These are phyloP conservation scores for Orbilia brochopaga DNA, from an alignment of 2,329 filamentous ascomycete genomes.

Conservation along the genomic window DNA sequence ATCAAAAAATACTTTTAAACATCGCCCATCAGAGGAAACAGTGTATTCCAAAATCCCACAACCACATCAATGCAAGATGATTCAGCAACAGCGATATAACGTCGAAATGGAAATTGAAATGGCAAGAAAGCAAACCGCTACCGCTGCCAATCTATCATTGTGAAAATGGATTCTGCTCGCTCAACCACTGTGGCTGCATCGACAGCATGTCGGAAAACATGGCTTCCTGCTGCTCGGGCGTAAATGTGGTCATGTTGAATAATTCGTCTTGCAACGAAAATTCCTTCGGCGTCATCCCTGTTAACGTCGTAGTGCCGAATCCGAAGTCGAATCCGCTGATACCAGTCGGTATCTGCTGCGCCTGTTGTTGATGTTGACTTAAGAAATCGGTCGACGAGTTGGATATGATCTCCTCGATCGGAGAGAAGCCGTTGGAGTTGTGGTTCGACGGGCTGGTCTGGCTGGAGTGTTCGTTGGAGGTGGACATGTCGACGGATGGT, in stretches of 20 bases:
- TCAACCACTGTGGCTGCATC: constrained; percentile 46
- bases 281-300: constrained; percentile 43
- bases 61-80: background rate
- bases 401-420: constrained; percentile 36
- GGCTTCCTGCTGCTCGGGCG: constrained; percentile 39
- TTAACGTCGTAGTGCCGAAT: constrained; percentile 1
- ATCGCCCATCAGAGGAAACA: background rate
- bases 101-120: background rate
- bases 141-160: background rate
- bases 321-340: constrained; percentile 36
- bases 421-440: constrained; percentile 32
- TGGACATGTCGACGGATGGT: constrained; percentile 35
- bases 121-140: background rate
- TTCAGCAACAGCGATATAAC: background rate
- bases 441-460: constrained; percentile 45
- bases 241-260: constrained; percentile 38
- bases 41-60: too few species aligned
- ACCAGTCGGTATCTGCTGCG: constrained; percentile 6
- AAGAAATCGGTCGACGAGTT: constrained; percentile 36
- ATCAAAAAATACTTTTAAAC: constrained; percentile 12
- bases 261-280: constrained; percentile 27
- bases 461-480: constrained; percentile 34
- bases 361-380: constrained; percentile 15
- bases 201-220: constrained; percentile 48
- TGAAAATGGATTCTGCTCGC: constrained; percentile 34